A percentile compares a stretch with the other conserved stretches of the same genome.
Evolutionary conservation across 805 yeast genomes (phyloP).

Genomic region (Hanseniaspora valbyensis): DNA sequence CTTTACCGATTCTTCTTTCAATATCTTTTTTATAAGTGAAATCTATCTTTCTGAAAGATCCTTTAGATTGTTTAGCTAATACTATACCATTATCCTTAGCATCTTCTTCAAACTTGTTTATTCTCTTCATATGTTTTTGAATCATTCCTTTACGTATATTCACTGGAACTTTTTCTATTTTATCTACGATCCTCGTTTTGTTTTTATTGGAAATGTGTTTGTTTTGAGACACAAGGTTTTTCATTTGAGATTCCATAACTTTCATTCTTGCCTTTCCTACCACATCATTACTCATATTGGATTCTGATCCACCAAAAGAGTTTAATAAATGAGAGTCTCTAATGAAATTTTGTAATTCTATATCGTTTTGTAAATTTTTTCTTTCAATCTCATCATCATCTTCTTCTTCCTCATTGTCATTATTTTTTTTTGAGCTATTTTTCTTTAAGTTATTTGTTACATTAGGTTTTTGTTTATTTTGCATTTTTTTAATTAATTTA

Average conservation of each 20-base stretch:
- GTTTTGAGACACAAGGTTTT: conserved; percentile 31
- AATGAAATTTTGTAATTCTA: conserved; percentile 59
- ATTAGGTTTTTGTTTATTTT: conserved; percentile 57
- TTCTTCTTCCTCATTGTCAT: conserved; percentile 20
- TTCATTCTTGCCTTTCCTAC: conserved; percentile 60
- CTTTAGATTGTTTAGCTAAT: conserved; percentile 45
- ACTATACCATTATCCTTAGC: conserved; percentile 87
- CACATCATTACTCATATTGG: conserved; percentile 23
- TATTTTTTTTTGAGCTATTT: conserved; percentile 30
- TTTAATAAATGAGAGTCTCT: conserved; percentile 58
- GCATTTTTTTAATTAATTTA: conserved; percentile 29
- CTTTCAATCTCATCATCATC: conserved; percentile 32
- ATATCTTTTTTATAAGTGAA: conserved; percentile 32
- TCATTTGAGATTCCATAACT: conserved; percentile 49
- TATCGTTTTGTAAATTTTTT: conserved; percentile 54
- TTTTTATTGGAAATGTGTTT: conserved; percentile 33
- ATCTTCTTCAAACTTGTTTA: conserved; percentile 52
- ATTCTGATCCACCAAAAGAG: conserved; percentile 25
- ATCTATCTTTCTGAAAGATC: conserved; percentile 46
- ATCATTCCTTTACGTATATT: conserved; percentile 76
- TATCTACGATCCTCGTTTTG: conserved; percentile 25
- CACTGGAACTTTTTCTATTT: conserved; percentile 79
- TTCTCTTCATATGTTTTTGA: conserved; percentile 40
- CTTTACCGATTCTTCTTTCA: conserved; percentile 35
- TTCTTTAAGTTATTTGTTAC: too few relatives aligned